phyloP scores from a whole-genome alignment of 208 protist species.

The Acanthamoeba sp. region DNA sequence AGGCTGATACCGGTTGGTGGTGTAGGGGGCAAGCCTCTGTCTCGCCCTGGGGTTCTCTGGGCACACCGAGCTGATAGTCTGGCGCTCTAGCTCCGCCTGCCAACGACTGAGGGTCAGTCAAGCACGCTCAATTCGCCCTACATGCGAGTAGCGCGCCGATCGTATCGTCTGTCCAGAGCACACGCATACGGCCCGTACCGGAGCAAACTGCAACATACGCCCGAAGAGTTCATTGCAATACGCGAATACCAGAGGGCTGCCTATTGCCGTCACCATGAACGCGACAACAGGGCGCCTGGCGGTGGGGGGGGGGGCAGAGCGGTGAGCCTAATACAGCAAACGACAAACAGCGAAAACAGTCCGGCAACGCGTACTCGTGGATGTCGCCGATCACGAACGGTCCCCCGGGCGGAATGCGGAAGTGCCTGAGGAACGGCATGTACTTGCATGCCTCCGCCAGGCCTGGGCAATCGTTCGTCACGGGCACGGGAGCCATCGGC shows the following conservation, averaged over 20 bases:
- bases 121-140: too few species aligned
- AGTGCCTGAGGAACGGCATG: not conserved
- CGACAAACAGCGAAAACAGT: not conserved
- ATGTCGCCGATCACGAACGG: slow-evolving; percentile 10
- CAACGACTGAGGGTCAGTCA: too few species aligned
- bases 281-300: not conserved
- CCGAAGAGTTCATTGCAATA: not conserved
- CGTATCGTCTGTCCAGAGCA: too few species aligned
- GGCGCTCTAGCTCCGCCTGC: not conserved
- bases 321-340: not conserved
- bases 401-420: not conserved
- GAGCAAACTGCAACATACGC: not conserved
- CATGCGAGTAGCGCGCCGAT: too few species aligned
- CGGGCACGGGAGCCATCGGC: not conserved
- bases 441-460: not conserved
- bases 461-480: not conserved
- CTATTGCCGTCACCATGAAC: not conserved
- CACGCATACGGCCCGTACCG: not conserved
- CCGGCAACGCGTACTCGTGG: not conserved
- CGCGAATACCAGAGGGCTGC: not conserved
- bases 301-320: not conserved
- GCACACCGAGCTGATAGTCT: not conserved
- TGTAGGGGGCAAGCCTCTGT: not conserved
- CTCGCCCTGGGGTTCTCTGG: not conserved
- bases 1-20: not conserved